phyloP scores from a whole-genome alignment of 768 basidiomycete genomes.

The Tylopilus sp. region DNA sequence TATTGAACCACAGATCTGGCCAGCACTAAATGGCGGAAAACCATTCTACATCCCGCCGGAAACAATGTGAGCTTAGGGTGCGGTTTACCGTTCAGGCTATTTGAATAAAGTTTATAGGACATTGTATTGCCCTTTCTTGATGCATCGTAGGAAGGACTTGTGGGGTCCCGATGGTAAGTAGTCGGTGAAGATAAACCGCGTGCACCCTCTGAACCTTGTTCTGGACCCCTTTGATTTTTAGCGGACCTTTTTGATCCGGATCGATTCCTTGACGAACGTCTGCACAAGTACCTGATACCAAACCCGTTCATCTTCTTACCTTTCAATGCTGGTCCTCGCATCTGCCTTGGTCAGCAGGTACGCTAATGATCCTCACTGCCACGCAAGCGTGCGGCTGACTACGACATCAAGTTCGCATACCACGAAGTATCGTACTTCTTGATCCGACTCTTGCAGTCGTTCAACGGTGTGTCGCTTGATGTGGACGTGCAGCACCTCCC shows the following conservation, averaged over 20 bases:
- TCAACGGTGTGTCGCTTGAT: no score
- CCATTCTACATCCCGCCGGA: constrained; percentile 52
- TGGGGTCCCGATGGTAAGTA: constrained; percentile 37
- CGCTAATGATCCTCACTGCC: neutral
- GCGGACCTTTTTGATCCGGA: constrained; percentile 55
- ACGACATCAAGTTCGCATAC: neutral
- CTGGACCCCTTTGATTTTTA: neutral
- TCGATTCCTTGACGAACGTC: constrained; percentile 57
- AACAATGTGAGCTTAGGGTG: constrained; percentile 19
- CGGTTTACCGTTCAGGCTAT: neutral
- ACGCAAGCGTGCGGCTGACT: neutral
- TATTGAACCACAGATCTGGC: constrained; percentile 18
- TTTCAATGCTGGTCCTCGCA: constrained; percentile 65
- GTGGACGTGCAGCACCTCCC: neutral
- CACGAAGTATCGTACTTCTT: neutral
- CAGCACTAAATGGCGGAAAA: constrained; percentile 31
- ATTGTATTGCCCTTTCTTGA: constrained; percentile 26
- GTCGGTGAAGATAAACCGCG: no score
- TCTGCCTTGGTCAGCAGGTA: constrained; percentile 54
- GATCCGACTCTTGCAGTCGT: no score
- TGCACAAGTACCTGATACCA: constrained; percentile 49
- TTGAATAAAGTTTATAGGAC: constrained; percentile 3
- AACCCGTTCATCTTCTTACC: constrained; percentile 71
- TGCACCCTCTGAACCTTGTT: no score
- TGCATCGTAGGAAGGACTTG: constrained; percentile 39